These are phyloP conservation scores for Bathelium albidoporum DNA, from an alignment of 495 filamentous ascomycete genomes.

Conservation along the genomic window DNA sequence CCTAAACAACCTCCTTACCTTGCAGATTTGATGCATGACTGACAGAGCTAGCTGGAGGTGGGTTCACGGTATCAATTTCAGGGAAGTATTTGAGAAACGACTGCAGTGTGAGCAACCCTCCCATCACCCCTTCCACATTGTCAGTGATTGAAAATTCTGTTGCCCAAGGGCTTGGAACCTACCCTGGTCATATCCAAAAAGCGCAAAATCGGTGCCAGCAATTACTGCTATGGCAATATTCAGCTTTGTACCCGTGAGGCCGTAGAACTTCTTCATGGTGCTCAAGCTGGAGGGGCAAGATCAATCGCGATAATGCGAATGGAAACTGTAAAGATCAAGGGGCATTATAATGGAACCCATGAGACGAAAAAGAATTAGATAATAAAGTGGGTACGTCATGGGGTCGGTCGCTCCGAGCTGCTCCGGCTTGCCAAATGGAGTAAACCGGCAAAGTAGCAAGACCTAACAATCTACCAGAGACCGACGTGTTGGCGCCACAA, in stretches of 20 bases:
- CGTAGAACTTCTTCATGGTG: slow-evolving; percentile 36
- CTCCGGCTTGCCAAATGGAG: background rate
- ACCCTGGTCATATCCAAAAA: slow-evolving; percentile 27
- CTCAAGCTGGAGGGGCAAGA: background rate
- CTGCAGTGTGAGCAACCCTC: slow-evolving; percentile 25
- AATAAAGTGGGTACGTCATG: background rate
- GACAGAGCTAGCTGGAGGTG: slow-evolving; percentile 17
- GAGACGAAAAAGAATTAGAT: background rate
- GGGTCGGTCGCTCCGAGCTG: background rate
- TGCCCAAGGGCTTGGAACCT: background rate
- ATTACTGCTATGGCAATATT: slow-evolving; percentile 59
- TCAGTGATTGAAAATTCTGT: background rate
- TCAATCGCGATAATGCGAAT: background rate
- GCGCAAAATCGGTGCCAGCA: slow-evolving; percentile 57
- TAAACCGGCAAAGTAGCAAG: background rate
- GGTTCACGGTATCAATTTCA: slow-evolving; percentile 22
- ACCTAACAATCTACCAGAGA: background rate
- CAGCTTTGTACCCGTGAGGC: slow-evolving; percentile 54
- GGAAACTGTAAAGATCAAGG: background rate
- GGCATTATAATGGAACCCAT: background rate
- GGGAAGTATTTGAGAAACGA: slow-evolving; percentile 25
- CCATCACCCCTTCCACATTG: slow-evolving; percentile 25
- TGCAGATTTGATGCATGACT: slow-evolving; percentile 27
- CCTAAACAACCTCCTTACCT: slow-evolving; percentile 10
- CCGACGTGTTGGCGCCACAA: background rate